Base-by-base conservation (phyloP, 148 eudicot genomes). In the Heliamphora exappendiculata region DNA sequence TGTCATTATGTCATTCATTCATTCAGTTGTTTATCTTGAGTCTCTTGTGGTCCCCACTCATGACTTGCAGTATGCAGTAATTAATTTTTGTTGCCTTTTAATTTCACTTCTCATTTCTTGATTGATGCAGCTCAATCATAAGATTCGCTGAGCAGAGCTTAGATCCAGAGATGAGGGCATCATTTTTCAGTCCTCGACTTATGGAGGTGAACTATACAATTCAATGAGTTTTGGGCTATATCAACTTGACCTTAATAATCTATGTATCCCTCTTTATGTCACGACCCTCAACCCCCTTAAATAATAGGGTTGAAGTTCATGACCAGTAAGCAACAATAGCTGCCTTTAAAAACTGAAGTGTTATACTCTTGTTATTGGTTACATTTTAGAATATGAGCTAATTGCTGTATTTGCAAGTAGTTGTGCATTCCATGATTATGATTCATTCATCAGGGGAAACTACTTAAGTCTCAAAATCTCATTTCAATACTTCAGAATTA, bases 141-240 rank as follows among this genome's bases (percentile, higher is more conserved):
- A 88, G 74, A 67, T 95, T 95, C 79, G 92, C 97, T 71, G 91
- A 92, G 86, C 92, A 91, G 82, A 84, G 94, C 79, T 62, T 87
- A 70, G 88, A 92, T 87, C 88, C 92, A 66, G 91, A 83, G 83
- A 84, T 86, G 78, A 89, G 99, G 85, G 83, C 87, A 66, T 85
- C 91, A 76, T 81, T 82, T 82, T 95, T 95, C 79, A 95, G 97
- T 84, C 99, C 99, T 80, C 94, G 99, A n/a, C 94, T 95, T 58
- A 88, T 92, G 99, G 99, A 95, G 97, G 99, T 92, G 80, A 53
- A 67, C 19, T 42, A 54, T 59, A 39, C 16, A 67, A 73, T 66
- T 60, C 29, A 22, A 36, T 65, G 73, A 4, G 60, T 53, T 22
- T 74, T 58, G 0, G 31, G 66, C 19, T 44, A 50, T 51, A 19